Percentiles rank a stretch among this genome's conserved stretches.
These are phyloP conservation scores for Fusarium sp. DNA, from an alignment of 2,329 filamentous ascomycete species.

Conservation along the genomic window DNA sequence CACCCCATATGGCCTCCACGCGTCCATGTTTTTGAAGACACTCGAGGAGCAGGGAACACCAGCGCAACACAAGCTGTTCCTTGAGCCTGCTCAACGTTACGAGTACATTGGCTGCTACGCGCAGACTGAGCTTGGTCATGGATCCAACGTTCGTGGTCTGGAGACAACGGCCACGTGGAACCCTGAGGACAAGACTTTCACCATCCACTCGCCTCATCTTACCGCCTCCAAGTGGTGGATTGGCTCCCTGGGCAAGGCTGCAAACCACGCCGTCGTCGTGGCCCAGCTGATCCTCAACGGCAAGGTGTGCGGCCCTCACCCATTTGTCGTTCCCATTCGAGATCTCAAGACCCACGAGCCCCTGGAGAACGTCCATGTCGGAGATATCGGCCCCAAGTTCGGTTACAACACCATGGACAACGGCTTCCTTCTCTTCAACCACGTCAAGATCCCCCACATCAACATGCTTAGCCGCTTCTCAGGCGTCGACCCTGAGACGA, in stretches of 20 bases:
- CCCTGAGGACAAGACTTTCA: constrained; percentile 78
- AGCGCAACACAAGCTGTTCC: constrained; percentile 79
- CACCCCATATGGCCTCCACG: constrained; percentile 79
- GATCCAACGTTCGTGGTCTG: constrained; percentile 79
- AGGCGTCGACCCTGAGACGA: constrained; percentile 73
- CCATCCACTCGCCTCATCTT: constrained; percentile 77
- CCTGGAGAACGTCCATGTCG: constrained; percentile 76
- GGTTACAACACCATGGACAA: constrained; percentile 88
- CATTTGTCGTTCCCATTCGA: constrained; percentile 81
- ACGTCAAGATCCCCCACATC: constrained; percentile 77
- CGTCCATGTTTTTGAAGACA: constrained; percentile 64
- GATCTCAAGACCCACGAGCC: constrained; percentile 77
- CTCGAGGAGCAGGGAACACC: constrained; percentile 77
- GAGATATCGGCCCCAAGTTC: constrained; percentile 85
- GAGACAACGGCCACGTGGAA: constrained; percentile 83
- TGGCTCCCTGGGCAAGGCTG: constrained; percentile 79
- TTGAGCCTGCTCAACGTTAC: constrained; percentile 75
- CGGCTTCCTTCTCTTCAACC: constrained; percentile 81
- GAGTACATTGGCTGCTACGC: constrained; percentile 83
- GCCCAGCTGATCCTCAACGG: constrained; percentile 78
- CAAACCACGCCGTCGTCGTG: constrained; percentile 83
- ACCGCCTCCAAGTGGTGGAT: constrained; percentile 90
- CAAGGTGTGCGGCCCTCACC: constrained; percentile 78
- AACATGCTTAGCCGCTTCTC: constrained; percentile 81
- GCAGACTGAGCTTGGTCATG: constrained; percentile 84